A percentile compares a stretch with the other conserved stretches of the same genome.
phyloP scores from a whole-genome alignment of 2,329 filamentous ascomycete species.

The Nothophaeocryptopus gaeumannii region DNA sequence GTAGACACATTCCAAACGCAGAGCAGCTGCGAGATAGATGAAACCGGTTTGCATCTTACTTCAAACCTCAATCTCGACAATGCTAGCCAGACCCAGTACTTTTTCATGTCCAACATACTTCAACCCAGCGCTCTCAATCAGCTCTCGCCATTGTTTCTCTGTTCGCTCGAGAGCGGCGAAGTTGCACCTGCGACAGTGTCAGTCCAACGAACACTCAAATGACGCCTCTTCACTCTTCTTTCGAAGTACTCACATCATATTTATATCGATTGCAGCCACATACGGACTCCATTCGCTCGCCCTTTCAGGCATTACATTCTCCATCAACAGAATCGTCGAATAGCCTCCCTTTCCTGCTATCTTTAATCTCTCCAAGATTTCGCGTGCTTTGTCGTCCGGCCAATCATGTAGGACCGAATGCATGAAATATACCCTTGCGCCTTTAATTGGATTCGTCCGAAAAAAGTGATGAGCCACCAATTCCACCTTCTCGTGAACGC shows the following conservation, averaged over 20 bases:
- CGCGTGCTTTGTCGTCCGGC: conserved; percentile 19
- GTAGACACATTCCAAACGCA: no score
- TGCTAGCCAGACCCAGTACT: conserved; percentile 1
- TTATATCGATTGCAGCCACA: conserved; percentile 36
- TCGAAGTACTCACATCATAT: conserved; percentile 44
- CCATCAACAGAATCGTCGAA: conserved; percentile 27
- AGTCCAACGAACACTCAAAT: no score
- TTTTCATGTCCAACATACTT: conserved; percentile 7
- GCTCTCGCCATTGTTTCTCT: conserved; percentile 38
- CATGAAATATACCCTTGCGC: conserved; percentile 32
- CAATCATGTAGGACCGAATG: conserved; percentile 28
- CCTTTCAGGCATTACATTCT: conserved; percentile 25
- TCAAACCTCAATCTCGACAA: conserved; percentile 5
- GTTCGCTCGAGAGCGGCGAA: conserved; percentile 40
- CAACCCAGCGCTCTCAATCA: conserved; percentile 18
- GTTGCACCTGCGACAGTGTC: conserved; percentile 6
- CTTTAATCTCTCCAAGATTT: conserved; percentile 22
- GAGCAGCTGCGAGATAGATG: no score
- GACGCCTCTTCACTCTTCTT: no score
- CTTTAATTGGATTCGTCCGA: conserved; percentile 15
- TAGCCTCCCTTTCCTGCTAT: conserved; percentile 26
- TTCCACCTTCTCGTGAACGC: conserved; percentile 5
- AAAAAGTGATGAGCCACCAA: conserved; percentile 22
- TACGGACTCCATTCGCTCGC: conserved; percentile 10
- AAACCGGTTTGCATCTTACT: background rate